A percentile compares a stretch with the other conserved stretches of the same genome.
These are phyloP conservation scores for Colletotrichum truncatum DNA, from an alignment of 2,329 filamentous ascomycete species.

Conservation along the genomic window DNA sequence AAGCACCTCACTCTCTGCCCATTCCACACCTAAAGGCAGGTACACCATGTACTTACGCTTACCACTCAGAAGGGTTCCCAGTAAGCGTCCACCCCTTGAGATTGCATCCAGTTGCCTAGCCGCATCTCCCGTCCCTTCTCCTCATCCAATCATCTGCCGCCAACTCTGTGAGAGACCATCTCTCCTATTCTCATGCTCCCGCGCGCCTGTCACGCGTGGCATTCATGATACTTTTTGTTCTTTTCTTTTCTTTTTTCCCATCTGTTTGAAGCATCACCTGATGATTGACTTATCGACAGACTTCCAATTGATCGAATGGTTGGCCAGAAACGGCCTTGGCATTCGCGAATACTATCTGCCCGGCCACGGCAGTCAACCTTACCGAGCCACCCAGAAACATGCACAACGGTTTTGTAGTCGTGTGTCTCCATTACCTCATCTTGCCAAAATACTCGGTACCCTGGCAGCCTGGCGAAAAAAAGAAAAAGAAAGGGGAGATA, in stretches of 20 bases:
- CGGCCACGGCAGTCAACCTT: not conserved
- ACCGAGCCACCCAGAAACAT: too few relatives aligned
- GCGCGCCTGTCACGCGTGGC: conserved; percentile 18
- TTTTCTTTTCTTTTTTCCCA: too few relatives aligned
- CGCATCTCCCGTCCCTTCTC: not conserved
- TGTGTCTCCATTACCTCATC: too few relatives aligned
- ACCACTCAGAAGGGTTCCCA: not conserved
- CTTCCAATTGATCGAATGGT: not conserved
- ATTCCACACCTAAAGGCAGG: too few relatives aligned
- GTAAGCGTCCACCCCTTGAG: not conserved
- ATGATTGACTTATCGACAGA: not conserved
- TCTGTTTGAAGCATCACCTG: too few relatives aligned
- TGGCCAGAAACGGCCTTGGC: not conserved
- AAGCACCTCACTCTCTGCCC: too few relatives aligned
- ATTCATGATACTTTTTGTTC: not conserved
- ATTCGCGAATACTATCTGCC: not conserved
- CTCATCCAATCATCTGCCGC: conserved; percentile 1
- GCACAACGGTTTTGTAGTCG: too few relatives aligned
- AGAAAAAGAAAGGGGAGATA: not conserved
- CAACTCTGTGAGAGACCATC: not conserved
- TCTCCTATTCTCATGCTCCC: not conserved
- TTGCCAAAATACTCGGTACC: not conserved
- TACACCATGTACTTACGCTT: too few relatives aligned
- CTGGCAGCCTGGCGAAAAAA: not conserved
- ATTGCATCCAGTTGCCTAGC: conserved; percentile 13